These are phyloP conservation scores for Apostasia shenzhenica DNA, from an alignment of 106 monocot genomes.

Conservation along the genomic window DNA sequence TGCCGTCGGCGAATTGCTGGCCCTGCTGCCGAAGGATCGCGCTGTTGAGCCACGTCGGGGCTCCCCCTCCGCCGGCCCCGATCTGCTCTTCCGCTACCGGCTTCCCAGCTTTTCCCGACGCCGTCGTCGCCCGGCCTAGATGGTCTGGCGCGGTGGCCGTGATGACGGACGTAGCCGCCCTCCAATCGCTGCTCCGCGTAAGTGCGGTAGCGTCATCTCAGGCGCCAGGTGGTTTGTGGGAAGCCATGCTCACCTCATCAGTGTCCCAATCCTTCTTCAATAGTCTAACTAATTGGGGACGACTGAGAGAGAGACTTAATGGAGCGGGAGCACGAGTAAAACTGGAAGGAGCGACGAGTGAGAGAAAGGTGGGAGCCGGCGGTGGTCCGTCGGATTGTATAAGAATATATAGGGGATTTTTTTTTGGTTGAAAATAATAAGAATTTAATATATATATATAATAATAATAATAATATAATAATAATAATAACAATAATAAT, in stretches of 20 bases:
- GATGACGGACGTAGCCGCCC: background rate
- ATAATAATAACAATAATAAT: too few species aligned
- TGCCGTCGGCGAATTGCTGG: constrained; percentile 9
- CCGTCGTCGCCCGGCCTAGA: background rate
- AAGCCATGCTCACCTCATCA: constrained; percentile 10
- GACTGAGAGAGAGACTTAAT: too few species aligned
- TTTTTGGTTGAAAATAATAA: too few species aligned
- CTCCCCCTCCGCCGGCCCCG: background rate
- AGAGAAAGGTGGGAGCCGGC: too few species aligned
- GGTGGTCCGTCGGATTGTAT: too few species aligned
- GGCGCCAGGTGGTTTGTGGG: constrained; percentile 10
- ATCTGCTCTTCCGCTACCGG: background rate
- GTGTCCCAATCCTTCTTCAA: too few species aligned
- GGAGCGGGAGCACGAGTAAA: too few species aligned
- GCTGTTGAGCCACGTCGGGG: constrained; percentile 69
- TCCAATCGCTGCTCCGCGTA: constrained; percentile 3
- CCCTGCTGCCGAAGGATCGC: constrained; percentile 53
- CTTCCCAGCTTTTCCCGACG: background rate
- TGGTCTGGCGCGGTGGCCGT: background rate
- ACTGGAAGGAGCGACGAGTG: too few species aligned
- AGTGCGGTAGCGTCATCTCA: constrained; percentile 1
- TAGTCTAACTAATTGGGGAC: too few species aligned
- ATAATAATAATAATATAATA: too few species aligned
- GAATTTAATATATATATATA: too few species aligned
- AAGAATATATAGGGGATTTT: too few species aligned